phyloP scores from a whole-genome alignment of 768 basidiomycete genomes.

The Naganishia randhawae region DNA sequence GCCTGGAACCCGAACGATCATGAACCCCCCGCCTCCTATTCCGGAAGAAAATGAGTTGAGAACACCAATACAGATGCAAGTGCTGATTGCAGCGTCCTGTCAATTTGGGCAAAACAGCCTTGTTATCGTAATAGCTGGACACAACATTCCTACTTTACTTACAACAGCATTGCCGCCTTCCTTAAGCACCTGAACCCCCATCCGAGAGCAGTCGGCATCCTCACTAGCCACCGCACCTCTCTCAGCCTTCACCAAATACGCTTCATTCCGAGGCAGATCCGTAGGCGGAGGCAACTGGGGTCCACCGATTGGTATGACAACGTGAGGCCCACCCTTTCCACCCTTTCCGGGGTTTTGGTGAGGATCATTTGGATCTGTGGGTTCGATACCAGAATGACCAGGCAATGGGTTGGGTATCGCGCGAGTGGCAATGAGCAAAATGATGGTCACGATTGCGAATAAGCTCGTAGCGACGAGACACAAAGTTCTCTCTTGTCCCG shows the following conservation, averaged over 20 bases:
- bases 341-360: conserved; percentile 16
- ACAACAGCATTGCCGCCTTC: conserved; percentile 77
- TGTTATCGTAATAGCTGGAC: background rate
- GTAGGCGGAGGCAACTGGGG: conserved; percentile 35
- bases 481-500: conserved; percentile 2
- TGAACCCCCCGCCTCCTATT: conserved; percentile 49
- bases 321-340: conserved; percentile 23
- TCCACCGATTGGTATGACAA: conserved; percentile 24
- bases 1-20: conserved; percentile 38
- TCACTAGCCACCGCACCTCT: conserved; percentile 87
- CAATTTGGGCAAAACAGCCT: background rate
- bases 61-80: conserved; percentile 65
- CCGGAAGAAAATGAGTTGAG: conserved; percentile 81
- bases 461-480: conserved; percentile 15
- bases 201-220: conserved; percentile 76
- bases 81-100: conserved; percentile 70
- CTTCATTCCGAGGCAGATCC: conserved; percentile 56
- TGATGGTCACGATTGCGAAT: conserved; percentile 11
- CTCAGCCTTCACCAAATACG: conserved; percentile 61
- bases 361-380: conserved; percentile 6
- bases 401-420: conserved; percentile 4
- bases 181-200: conserved; percentile 72
- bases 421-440: conserved; percentile 21
- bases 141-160: background rate
- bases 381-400: background rate